Evolutionary conservation across 495 filamentous ascomycete species (phyloP).

Genomic region (Lasiosphaeria ovina): DNA sequence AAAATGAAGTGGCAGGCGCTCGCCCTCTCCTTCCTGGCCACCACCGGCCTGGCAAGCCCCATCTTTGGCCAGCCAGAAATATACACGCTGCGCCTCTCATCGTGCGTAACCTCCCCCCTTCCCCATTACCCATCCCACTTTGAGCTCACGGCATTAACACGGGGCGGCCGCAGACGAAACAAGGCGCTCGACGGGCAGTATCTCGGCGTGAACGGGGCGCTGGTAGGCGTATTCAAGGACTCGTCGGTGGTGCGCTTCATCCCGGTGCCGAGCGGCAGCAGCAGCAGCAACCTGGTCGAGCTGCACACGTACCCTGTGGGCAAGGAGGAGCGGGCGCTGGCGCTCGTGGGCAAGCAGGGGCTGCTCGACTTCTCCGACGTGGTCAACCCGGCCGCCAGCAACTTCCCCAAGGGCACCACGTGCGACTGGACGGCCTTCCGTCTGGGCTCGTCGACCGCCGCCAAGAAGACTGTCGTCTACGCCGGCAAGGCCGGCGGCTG

Average conservation of each 20-base stretch:
- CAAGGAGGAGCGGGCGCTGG: constrained; percentile 33
- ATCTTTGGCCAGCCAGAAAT: not conserved
- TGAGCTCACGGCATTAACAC: not conserved
- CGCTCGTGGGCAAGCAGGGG: constrained; percentile 30
- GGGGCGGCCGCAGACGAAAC: not conserved
- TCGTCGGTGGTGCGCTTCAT: constrained; percentile 1
- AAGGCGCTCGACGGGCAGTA: constrained; percentile 9
- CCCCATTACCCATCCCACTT: not conserved
- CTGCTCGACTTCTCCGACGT: constrained; percentile 34
- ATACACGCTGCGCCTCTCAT: constrained; percentile 10
- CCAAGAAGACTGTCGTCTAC: constrained; percentile 20
- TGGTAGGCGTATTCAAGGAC: constrained; percentile 8
- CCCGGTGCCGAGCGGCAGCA: constrained; percentile 3
- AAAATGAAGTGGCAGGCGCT: constrained; percentile 14
- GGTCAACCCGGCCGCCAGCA: constrained; percentile 30
- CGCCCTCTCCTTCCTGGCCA: constrained; percentile 7
- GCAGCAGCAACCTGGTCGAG: constrained; percentile 19
- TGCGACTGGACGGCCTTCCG: constrained; percentile 36
- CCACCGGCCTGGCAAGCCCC: constrained; percentile 10
- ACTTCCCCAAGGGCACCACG: constrained; percentile 29
- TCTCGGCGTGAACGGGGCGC: constrained; percentile 7
- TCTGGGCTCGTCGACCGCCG: constrained; percentile 8
- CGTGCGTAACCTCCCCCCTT: not conserved
- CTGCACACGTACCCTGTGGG: constrained; percentile 37
- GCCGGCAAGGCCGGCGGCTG: constrained; percentile 29